Evolutionary conservation across 495 filamentous ascomycete genomes (phyloP), one percentile per base, ranked within the genome.

Genomic region (Filosporella fistucella): DNA sequence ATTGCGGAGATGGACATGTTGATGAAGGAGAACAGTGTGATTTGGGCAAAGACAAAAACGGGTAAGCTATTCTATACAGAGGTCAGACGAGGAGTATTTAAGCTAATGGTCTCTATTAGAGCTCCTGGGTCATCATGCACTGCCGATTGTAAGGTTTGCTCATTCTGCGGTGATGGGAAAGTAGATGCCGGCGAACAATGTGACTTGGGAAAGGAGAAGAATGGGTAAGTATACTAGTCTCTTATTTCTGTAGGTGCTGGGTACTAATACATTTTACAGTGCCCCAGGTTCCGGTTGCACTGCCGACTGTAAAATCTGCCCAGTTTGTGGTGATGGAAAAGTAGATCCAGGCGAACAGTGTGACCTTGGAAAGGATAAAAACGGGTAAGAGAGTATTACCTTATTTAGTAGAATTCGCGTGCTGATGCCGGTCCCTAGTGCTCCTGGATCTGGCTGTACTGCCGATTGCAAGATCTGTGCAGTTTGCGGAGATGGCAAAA

Each of bases 321-420:
- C 43, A 23, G 20, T 16, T 16, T 38, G 35, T 21, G 35, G 35
- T 21, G 35, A 38, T 38, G 35, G 35, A 21, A 12, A 36, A 6
- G 17, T 46, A 5, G 43, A 46, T 17, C n/a, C 21, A 4, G 43
- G 43, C 22, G 43, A 46, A 21, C 12, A 36, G 11, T 46, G 43
- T 20, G 43, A 46, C 20, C 11, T 28, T 6, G 43, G 43, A 22
- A 35, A 34, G 5, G 32, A 46, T 16, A 46, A 46, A n/a, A 30
- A 30, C n/a, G 28, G 28, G 8, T 8, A 30, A n/a, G n/a, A 17
- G 33, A 36, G 18, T 17, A 8, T 5, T 7, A n/a, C n/a, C n/a
- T n/a, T n/a, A n/a, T n/a, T n/a, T n/a, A n/a, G n/a, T n/a, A n/a
- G n/a, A n/a, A n/a, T n/a, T n/a, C n/a, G n/a, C n/a, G n/a, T n/a